Conservation (phyloP, 306 rosid species). For the Pterocarpus santalinus region DNA sequence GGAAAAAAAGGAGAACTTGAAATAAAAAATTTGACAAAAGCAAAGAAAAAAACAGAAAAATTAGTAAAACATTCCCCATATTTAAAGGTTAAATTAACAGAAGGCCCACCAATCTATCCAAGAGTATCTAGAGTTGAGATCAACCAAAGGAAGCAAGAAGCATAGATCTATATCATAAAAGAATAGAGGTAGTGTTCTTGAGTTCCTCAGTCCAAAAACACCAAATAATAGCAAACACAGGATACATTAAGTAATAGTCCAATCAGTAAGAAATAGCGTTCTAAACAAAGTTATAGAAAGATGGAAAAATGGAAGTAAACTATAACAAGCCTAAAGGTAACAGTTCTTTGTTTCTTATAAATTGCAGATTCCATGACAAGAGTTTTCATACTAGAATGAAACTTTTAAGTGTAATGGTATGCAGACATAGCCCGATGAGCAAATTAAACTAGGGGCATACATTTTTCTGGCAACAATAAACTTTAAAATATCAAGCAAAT, state of each 20-base stretch:
- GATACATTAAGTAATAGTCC: not conserved
- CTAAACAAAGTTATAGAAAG: not conserved
- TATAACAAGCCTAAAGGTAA: not conserved
- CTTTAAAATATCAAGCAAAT: slow-evolving; percentile 14
- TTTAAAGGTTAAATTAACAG: not conserved
- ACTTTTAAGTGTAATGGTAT: not conserved
- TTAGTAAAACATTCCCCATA: not conserved
- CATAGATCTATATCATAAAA: not conserved
- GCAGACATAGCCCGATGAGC: not conserved
- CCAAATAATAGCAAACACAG: not conserved
- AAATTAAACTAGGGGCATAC: not conserved
- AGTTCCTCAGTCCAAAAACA: not conserved
- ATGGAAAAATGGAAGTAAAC: not conserved
- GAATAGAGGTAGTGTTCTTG: slow-evolving; percentile 1
- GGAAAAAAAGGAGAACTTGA: no score
- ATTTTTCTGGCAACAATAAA: not conserved
- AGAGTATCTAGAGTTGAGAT: not conserved
- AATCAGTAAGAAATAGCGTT: not conserved
- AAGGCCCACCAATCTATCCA: not conserved
- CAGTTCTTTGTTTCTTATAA: not conserved
- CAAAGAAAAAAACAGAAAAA: slow-evolving; percentile 6
- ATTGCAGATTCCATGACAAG: not conserved
- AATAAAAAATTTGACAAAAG: not conserved
- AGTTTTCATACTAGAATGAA: not conserved
- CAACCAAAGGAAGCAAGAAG: slow-evolving; percentile 10